Conservation (phyloP, 345 rosid genomes). For the Eucalyptus viminalis region DNA sequence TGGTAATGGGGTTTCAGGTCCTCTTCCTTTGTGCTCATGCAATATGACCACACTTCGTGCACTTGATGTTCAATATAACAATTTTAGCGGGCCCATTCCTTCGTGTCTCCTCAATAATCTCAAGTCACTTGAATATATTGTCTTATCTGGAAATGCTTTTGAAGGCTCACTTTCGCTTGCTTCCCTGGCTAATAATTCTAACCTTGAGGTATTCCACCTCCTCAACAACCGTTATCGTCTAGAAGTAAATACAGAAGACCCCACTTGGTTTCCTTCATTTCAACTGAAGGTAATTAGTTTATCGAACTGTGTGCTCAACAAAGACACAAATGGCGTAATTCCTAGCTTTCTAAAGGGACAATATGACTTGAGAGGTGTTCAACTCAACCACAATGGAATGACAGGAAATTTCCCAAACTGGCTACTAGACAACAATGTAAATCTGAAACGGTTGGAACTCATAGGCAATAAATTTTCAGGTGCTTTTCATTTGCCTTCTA, state of each 20-base stretch:
- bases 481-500: background rate
- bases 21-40: background rate
- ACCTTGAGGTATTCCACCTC: background rate
- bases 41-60: background rate
- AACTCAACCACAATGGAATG: background rate
- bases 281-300: background rate
- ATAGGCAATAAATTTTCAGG: fast-evolving
- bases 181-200: background rate
- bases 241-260: background rate
- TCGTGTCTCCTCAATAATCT: background rate
- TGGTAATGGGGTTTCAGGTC: background rate
- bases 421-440: background rate
- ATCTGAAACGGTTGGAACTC: background rate
- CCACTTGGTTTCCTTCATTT: background rate
- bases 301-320: background rate
- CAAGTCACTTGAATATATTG: background rate
- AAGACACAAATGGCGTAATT: background rate
- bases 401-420: background rate
- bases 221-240: fast-evolving
- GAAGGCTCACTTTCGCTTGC: background rate
- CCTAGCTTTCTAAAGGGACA: background rate
- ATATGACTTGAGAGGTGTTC: background rate
- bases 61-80: background rate
- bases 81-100: background rate
- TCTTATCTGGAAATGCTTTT: background rate